Evolutionary conservation across 306 rosid genomes (phyloP).

Genomic region (Cucurbita argyrosperma): DNA sequence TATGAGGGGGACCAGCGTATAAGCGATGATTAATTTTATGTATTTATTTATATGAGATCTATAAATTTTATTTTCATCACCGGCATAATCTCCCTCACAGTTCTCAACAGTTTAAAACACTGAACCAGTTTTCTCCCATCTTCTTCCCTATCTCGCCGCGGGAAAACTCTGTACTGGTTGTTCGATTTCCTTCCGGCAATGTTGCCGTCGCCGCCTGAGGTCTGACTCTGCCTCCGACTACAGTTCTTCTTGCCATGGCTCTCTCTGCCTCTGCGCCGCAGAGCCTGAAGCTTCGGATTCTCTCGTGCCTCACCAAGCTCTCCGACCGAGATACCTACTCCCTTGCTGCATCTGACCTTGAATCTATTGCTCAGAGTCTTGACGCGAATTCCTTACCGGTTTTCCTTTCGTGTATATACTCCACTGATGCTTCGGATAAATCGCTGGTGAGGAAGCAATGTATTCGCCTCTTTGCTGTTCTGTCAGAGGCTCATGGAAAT

Average conservation of each 20-base stretch:
- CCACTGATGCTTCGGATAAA: slow-evolving; percentile 74
- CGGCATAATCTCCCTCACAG: not conserved
- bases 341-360: slow-evolving; percentile 51
- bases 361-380: slow-evolving; percentile 55
- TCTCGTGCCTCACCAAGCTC: slow-evolving; percentile 77
- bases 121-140: not conserved
- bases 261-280: slow-evolving; percentile 26
- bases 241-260: slow-evolving; percentile 27
- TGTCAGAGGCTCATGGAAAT: slow-evolving; percentile 58
- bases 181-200: slow-evolving; percentile 25
- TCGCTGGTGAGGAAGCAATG: slow-evolving; percentile 80
- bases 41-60: not conserved
- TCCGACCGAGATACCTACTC: slow-evolving; percentile 90
- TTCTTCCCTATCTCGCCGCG: not conserved
- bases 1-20: not conserved
- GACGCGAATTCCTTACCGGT: slow-evolving; percentile 33
- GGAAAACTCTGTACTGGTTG: not conserved
- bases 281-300: slow-evolving; percentile 56
- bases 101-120: slow-evolving; percentile 10
- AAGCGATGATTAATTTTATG: not conserved
- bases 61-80: not conserved
- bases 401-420: slow-evolving; percentile 69
- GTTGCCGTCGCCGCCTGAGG: slow-evolving; percentile 12
- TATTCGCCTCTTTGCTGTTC: slow-evolving; percentile 49
- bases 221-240: not conserved